Evolutionary conservation across 2,329 filamentous ascomycete genomes (phyloP), one percentile per base, ranked within the genome.

Genomic region (Cryoendolithus antarcticus): DNA sequence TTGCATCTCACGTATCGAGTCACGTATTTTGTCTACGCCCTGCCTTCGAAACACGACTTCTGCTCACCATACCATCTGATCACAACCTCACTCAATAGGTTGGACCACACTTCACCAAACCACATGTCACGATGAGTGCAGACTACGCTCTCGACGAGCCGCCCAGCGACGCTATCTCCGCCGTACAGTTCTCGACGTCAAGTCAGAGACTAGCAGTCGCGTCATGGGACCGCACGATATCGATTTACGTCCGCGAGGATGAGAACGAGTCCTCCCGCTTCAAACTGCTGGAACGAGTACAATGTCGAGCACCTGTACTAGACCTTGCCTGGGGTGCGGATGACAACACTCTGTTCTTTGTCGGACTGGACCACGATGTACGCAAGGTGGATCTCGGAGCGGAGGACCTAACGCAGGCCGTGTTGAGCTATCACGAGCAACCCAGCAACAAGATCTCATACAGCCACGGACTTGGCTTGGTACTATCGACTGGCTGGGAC

Each of bases 401-500:
- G 19, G 82, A 80, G 39, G 74, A 80, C 38, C 40, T 40, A 5
- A 44, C 43, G 30, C 79, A 86, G 59, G 82, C 74, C 0, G 72
- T 83, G 6, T 61, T 98, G 35, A 85, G 82, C 64, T 80, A 77
- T 43, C 91, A 98, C 64, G 64, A 72, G 33, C 40, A 45, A 32
- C 77, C 80, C 4, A 80, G 85, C 39, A 91, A 88, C 40, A 84
- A 86, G 56, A 77, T 98, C 39, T 80, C 84, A 44, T 96, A 86
- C 67, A 86, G 80, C 61, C 69, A 71, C 44, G 70, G 82, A 46
- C 77, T 88, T 58, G 76, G 74, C 35, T 69, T 95, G 46, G 73
- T 98, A 42, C 71, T 96, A 48, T 94, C 86, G 40, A 83, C 84
- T 38, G 93, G 88, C 4, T 98, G 91, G 91, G 89, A 98, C 62